phyloP scores from a whole-genome alignment of 129 eudicot genomes.

The Chrysanthemum seticuspe region DNA sequence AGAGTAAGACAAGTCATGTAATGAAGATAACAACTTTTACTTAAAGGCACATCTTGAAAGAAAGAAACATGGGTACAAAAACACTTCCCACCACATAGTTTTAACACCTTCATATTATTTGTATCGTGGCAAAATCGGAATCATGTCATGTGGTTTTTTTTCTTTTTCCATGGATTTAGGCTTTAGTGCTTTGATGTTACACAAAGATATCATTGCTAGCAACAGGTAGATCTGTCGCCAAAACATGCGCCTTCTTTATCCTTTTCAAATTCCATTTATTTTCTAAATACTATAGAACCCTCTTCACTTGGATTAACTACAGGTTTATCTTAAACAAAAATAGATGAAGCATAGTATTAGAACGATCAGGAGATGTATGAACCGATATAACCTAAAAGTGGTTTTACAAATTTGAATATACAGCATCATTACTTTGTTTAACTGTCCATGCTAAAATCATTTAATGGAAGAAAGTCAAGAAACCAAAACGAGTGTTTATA shows the following conservation, averaged over 20 bases:
- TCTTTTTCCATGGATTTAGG: background rate
- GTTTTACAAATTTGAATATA: too few relatives aligned
- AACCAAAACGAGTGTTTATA: too few relatives aligned
- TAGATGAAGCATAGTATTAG: too few relatives aligned
- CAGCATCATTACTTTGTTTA: too few relatives aligned
- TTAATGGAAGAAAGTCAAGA: too few relatives aligned
- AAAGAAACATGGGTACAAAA: slow-evolving; percentile 8
- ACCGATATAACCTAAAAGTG: too few relatives aligned
- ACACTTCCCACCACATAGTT: slow-evolving; percentile 11
- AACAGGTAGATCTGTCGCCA: background rate
- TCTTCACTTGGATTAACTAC: background rate
- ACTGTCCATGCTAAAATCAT: too few relatives aligned
- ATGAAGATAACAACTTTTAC: background rate
- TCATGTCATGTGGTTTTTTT: slow-evolving; percentile 16
- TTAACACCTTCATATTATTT: background rate
- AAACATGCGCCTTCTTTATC: background rate
- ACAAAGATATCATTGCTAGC: background rate
- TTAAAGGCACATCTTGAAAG: background rate
- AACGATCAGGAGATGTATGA: too few relatives aligned
- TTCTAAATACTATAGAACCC: background rate
- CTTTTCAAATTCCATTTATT: background rate
- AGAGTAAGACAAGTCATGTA: slow-evolving; percentile 16
- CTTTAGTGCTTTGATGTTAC: background rate
- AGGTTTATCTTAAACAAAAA: too few relatives aligned
- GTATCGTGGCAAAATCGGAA: slow-evolving; percentile 15